Evolutionary conservation across 75 land plant species (phyloP).

Genomic region (Azolla pinnata): DNA sequence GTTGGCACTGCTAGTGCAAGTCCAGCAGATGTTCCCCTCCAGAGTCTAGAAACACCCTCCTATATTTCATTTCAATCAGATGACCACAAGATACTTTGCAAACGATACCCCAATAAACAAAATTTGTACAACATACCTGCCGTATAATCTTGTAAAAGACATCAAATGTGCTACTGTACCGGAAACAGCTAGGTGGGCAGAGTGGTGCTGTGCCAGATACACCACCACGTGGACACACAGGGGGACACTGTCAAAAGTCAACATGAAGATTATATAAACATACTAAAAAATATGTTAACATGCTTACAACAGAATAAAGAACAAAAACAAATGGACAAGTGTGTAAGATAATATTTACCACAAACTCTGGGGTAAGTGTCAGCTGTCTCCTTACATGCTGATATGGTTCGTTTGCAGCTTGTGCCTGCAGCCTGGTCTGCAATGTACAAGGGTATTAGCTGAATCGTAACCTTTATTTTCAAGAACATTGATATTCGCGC

Average conservation of each 20-base stretch:
- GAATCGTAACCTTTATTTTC: too few species aligned
- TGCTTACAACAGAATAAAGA: background rate
- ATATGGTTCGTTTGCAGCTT: constrained; percentile 74
- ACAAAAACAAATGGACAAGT: background rate
- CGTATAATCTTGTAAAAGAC: constrained; percentile 77
- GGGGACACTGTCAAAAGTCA: constrained; percentile 75
- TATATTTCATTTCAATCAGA: too few species aligned
- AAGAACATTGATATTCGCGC: too few species aligned
- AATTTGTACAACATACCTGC: constrained; percentile 38
- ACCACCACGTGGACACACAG: constrained; percentile 77
- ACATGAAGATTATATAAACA: constrained; percentile 12
- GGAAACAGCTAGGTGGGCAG: constrained; percentile 77
- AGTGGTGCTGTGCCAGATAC: constrained; percentile 47
- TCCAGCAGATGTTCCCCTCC: constrained; percentile 96
- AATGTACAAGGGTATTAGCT: constrained; percentile 6
- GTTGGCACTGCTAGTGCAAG: constrained; percentile 87
- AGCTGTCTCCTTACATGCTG: constrained; percentile 37
- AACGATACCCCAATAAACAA: background rate
- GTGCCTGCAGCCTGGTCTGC: constrained; percentile 96
- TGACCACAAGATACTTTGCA: background rate
- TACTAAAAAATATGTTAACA: background rate
- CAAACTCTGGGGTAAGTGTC: constrained; percentile 40
- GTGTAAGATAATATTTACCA: background rate
- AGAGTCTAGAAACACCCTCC: constrained; percentile 87
- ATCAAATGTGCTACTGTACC: constrained; percentile 85